Percentiles rank a stretch among this genome's conserved stretches.
Evolutionary conservation across 257 asterid genomes (phyloP).

Genomic region (Perilla frutescens): DNA sequence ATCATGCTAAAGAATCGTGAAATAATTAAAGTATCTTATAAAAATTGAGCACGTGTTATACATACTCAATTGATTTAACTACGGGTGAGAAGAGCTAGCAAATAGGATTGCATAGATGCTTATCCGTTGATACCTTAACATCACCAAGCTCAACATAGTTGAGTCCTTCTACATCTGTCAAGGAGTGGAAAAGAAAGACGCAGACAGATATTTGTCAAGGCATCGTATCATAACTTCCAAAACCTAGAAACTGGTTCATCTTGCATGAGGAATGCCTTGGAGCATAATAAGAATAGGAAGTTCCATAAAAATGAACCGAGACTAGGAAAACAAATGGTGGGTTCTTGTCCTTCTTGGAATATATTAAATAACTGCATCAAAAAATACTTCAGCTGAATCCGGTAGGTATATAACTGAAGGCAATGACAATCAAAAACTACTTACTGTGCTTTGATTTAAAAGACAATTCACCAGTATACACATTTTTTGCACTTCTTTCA

Average conservation of each 20-base stretch:
- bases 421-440: slow-evolving; percentile 6
- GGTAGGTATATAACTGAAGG: slow-evolving; percentile 11
- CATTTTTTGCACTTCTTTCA: slow-evolving; percentile 6
- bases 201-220: slow-evolving; percentile 6
- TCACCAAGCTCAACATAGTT: slow-evolving; percentile 23
- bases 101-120: slow-evolving; percentile 18
- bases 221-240: not conserved
- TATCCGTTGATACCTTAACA: slow-evolving; percentile 18
- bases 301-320: not conserved
- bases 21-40: not conserved
- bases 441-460: slow-evolving; percentile 3
- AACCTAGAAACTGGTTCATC: slow-evolving; percentile 28
- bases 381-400: slow-evolving; percentile 12
- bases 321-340: slow-evolving; percentile 5
- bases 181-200: not conserved
- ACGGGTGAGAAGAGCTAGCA: not conserved
- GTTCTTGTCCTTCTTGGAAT: slow-evolving; percentile 8
- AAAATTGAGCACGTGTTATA: slow-evolving; percentile 8
- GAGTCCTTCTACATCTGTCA: slow-evolving; percentile 18
- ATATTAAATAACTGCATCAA: slow-evolving; percentile 14
- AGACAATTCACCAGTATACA: slow-evolving; percentile 7
- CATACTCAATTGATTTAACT: slow-evolving; percentile 11
- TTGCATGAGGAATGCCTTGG: slow-evolving; percentile 6
- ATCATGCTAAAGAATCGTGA: slow-evolving; percentile 8
- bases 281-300: slow-evolving; percentile 11